These are phyloP conservation scores for Mitragyna speciosa DNA, from an alignment of 257 asterid genomes.

Conservation along the genomic window DNA sequence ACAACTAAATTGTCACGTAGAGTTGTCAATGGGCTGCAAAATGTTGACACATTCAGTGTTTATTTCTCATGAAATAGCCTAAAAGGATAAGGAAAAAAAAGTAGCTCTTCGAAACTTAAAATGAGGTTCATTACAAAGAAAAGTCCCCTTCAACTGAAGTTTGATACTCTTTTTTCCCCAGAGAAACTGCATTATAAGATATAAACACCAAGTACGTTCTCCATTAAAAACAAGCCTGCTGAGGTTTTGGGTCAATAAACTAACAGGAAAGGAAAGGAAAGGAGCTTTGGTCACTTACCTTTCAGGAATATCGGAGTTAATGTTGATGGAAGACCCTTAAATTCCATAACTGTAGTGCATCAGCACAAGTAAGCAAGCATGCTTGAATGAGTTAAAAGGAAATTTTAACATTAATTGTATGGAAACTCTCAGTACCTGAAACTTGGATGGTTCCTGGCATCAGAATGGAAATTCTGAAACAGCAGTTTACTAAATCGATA, in stretches of 20 bases:
- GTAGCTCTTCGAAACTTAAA: slow-evolving; percentile 6
- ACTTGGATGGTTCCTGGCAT: slow-evolving; percentile 96
- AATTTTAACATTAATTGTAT: slow-evolving; percentile 1
- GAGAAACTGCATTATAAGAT: slow-evolving; percentile 54
- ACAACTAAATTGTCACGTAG: slow-evolving; percentile 67
- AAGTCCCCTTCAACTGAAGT: slow-evolving; percentile 76
- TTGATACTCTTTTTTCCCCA: slow-evolving; percentile 76
- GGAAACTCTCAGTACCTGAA: slow-evolving; percentile 51
- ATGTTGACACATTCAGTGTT: slow-evolving; percentile 9
- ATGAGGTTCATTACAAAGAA: slow-evolving; percentile 59
- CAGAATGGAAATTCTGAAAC: slow-evolving; percentile 24
- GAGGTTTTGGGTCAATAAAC: not conserved
- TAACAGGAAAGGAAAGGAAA: not conserved
- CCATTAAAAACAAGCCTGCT: not conserved
- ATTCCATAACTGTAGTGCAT: slow-evolving; percentile 59
- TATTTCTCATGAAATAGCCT: not conserved
- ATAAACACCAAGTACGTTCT: not conserved
- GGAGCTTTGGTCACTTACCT: slow-evolving; percentile 38
- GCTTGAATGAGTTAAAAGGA: slow-evolving; percentile 7
- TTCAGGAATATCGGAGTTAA: slow-evolving; percentile 56
- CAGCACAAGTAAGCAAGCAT: slow-evolving; percentile 9
- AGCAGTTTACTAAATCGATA: not conserved
- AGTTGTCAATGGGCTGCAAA: slow-evolving; percentile 76
- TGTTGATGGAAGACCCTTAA: slow-evolving; percentile 64
- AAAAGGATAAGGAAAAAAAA: not conserved